Percentiles rank a stretch among this genome's conserved stretches.
Conservation (phyloP, 148 eudicot genomes). For the Bassia scoparia region DNA sequence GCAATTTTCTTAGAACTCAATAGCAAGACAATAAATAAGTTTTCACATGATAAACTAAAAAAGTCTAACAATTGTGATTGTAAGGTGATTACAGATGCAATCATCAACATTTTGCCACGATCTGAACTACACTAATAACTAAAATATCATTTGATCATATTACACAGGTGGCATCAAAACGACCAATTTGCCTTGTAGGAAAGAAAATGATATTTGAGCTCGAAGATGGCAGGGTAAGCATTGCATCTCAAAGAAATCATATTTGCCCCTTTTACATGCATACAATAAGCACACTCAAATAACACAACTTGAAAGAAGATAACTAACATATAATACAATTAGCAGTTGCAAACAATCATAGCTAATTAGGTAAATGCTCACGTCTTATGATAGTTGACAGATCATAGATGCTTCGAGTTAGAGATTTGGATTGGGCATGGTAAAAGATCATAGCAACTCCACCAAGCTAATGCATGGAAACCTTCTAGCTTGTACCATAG, state of each 20-base stretch:
- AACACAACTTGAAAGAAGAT: not conserved
- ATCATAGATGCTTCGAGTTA: constrained; percentile 45
- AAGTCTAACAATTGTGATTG: constrained; percentile 45
- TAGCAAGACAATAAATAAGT: too few species aligned
- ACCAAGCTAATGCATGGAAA: constrained; percentile 49
- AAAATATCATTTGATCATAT: constrained; percentile 2
- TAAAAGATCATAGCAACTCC: constrained; percentile 71
- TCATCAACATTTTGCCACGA: not conserved
- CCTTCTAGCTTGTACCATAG: constrained; percentile 48
- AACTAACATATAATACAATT: too few species aligned
- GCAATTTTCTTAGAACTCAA: too few species aligned
- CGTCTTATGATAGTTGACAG: constrained; percentile 60
- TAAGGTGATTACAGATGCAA: constrained; percentile 39
- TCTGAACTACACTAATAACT: not conserved
- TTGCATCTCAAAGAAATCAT: not conserved
- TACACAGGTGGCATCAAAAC: constrained; percentile 58
- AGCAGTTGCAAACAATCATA: not conserved
- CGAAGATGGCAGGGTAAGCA: constrained; percentile 75
- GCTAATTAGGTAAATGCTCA: constrained; percentile 9
- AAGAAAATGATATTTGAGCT: constrained; percentile 78
- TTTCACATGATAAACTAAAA: too few species aligned
- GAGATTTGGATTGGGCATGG: constrained; percentile 60
- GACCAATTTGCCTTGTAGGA: constrained; percentile 63
- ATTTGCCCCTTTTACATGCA: not conserved
- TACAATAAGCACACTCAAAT: not conserved